phyloP scores from a whole-genome alignment of 331 rosid species.

The Cydonia oblonga region DNA sequence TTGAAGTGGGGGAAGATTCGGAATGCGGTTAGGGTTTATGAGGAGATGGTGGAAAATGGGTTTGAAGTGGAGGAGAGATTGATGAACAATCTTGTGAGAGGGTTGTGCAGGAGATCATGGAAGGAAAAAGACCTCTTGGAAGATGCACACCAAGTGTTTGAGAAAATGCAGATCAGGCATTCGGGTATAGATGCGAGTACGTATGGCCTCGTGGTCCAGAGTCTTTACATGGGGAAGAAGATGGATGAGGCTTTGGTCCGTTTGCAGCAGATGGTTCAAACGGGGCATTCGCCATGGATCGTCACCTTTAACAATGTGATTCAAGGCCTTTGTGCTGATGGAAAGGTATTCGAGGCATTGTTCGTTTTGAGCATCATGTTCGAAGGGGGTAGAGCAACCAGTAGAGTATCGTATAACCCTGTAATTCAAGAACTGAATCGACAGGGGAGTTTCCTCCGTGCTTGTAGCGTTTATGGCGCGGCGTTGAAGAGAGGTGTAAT shows the following conservation, averaged over 20 bases:
- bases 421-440: constrained; percentile 35
- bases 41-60: constrained; percentile 49
- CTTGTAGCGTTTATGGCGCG: constrained; percentile 30
- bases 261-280: constrained; percentile 35
- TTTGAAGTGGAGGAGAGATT: constrained; percentile 36
- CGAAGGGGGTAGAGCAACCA: constrained; percentile 27
- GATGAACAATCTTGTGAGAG: constrained; percentile 48
- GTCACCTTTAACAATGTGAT: constrained; percentile 27
- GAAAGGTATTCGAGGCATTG: constrained; percentile 34
- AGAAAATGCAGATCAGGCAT: constrained; percentile 34
- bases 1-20: constrained; percentile 48
- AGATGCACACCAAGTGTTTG: constrained; percentile 44
- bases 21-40: constrained; percentile 30
- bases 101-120: constrained; percentile 41
- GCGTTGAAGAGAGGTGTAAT: constrained; percentile 59
- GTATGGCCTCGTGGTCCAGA: constrained; percentile 31
- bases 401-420: constrained; percentile 21
- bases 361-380: constrained; percentile 15
- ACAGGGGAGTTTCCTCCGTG: constrained; percentile 26
- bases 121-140: constrained; percentile 26
- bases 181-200: constrained; percentile 31
- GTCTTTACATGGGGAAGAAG: constrained; percentile 28
- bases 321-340: constrained; percentile 39
- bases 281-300: constrained; percentile 27
- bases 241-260: constrained; percentile 26